Evolutionary conservation across 1,139 yeast species (phyloP), one percentile per base, ranked within the genome.

Genomic region (Geotrichum bryndzae): DNA sequence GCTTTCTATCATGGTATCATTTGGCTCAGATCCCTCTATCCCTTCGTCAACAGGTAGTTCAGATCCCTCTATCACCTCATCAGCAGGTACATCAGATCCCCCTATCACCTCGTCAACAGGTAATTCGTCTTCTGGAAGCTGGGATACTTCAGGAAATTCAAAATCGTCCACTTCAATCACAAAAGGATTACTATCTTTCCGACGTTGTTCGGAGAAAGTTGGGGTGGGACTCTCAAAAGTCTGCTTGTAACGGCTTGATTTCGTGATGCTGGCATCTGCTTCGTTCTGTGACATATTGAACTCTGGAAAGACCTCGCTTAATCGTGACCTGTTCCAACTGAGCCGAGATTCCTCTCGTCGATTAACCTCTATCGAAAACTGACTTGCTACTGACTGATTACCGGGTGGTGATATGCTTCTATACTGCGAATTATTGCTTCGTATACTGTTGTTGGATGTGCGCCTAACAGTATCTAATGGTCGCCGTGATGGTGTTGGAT

Each of bases 291-390:
- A 59, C 4, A 56, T 29, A 35, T 59, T 53, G 51, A 62, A 59
- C 23, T 62, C 64, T 18, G 64, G 62, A 53, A 62, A 59, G n/a
- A 18, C 54, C 45, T 62, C 62, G 53, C 64, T 62, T 51, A 62
- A 33, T 29, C 64, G 54, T 18, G 60, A 4, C 4, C 23, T 51
- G 5, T 45, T 48, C 10, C 52, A 27, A 31, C 64, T 59, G 4
- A 62, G 58, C 23, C 62, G 58, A 2, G 48, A 56, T 35, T 53
- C 54, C 27, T 33, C 46, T 15, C 38, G 33, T 11, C 59, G 51
- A 27, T 55, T 53, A 7, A 51, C n/a, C 25, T 55, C 61, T 38
- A 53, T 53, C 10, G 23, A 33, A 22, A 45, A 53, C 38, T 53
- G 56, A 11, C 48, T 53, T 22, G 25, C 27, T 7, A 35, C 15